These are phyloP conservation scores for Delonix regia DNA, from an alignment of 306 rosid species.

Conservation along the genomic window DNA sequence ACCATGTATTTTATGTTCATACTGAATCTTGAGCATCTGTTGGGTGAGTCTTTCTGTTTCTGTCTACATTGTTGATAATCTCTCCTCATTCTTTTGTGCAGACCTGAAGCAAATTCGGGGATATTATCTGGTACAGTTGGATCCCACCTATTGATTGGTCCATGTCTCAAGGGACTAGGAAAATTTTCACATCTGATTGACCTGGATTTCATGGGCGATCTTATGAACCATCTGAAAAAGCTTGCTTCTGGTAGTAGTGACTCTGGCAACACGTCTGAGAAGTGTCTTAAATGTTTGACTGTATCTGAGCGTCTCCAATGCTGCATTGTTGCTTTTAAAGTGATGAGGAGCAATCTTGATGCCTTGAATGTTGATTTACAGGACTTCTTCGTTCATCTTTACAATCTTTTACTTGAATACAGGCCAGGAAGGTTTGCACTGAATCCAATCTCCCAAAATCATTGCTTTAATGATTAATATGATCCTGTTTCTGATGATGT, in stretches of 20 bases:
- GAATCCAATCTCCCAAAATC: not conserved
- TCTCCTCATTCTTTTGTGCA: conserved; percentile 40
- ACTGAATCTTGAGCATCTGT: not conserved
- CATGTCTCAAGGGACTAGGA: conserved; percentile 90
- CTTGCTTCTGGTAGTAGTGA: conserved; percentile 70
- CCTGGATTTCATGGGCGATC: conserved; percentile 90
- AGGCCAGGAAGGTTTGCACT: conserved; percentile 88
- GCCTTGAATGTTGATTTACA: conserved; percentile 95
- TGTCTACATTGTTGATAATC: conserved; percentile 37
- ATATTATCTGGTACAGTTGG: conserved; percentile 47
- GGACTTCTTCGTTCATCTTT: conserved; percentile 86
- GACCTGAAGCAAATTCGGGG: conserved; percentile 59
- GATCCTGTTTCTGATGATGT: conserved; percentile 20
- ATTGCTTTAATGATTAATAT: not conserved
- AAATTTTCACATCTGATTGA: conserved; percentile 89
- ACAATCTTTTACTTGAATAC: conserved; percentile 88
- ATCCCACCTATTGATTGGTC: conserved; percentile 76
- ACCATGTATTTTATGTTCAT: conserved; percentile 1
- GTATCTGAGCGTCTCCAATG: conserved; percentile 91
- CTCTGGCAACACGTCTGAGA: conserved; percentile 47
- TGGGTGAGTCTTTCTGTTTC: conserved; percentile 24
- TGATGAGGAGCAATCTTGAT: conserved; percentile 91
- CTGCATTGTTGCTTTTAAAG: conserved; percentile 94
- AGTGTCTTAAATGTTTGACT: conserved; percentile 55
- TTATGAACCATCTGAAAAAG: conserved; percentile 70